Conservation (phyloP, 768 basidiomycete species). For the Mycena crocata region DNA sequence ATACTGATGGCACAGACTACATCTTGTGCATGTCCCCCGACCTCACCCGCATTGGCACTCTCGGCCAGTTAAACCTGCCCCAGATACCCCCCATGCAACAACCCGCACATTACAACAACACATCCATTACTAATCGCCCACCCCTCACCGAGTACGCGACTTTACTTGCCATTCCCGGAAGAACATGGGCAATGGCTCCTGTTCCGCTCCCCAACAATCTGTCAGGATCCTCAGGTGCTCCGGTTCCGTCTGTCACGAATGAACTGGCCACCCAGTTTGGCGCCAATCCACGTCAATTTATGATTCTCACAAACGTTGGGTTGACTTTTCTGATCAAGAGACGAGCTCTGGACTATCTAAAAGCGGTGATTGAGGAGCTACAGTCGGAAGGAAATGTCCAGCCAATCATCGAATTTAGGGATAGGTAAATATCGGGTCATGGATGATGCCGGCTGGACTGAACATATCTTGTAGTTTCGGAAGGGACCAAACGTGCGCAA, state of each 20-base stretch:
- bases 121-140: slow-evolving; percentile 57
- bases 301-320: slow-evolving; percentile 90
- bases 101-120: slow-evolving; percentile 52
- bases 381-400: slow-evolving; percentile 82
- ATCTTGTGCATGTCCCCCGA: slow-evolving; percentile 82
- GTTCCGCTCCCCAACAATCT: slow-evolving; percentile 49
- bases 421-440: slow-evolving; percentile 63
- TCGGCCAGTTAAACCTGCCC: slow-evolving; percentile 72
- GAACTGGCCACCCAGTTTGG: slow-evolving; percentile 87
- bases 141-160: slow-evolving; percentile 84
- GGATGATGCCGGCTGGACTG: neutral
- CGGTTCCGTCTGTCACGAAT: slow-evolving; percentile 71
- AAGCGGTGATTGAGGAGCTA: slow-evolving; percentile 83
- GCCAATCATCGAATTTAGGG: slow-evolving; percentile 85
- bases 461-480: slow-evolving; percentile 72
- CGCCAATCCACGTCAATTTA: slow-evolving; percentile 81
- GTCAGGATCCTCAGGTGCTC: slow-evolving; percentile 51
- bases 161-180: slow-evolving; percentile 81
- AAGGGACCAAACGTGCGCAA: slow-evolving; percentile 91
- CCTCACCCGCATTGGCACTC: slow-evolving; percentile 74
- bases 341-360: slow-evolving; percentile 86
- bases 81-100: slow-evolving; percentile 55
- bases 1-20: slow-evolving; percentile 79
- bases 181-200: slow-evolving; percentile 86
- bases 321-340: slow-evolving; percentile 84